phyloP scores from a whole-genome alignment of 2,329 filamentous ascomycete genomes.

The Monosporascus sp. region DNA sequence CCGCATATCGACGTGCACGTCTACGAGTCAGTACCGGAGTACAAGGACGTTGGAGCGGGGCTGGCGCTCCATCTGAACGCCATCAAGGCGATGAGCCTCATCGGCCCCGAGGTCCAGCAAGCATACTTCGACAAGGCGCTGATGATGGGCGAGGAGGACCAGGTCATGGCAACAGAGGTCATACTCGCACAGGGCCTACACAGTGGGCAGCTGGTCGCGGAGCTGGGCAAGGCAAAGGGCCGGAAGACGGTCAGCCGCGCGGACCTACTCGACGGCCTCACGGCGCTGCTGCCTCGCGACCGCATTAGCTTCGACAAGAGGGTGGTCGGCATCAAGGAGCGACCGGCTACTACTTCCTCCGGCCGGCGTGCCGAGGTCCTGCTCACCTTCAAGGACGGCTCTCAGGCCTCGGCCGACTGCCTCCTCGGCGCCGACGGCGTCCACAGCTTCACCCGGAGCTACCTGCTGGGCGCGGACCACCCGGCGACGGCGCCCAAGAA shows the following conservation, averaged over 20 bases:
- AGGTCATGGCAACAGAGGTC: slow-evolving; percentile 27
- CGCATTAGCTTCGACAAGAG: slow-evolving; percentile 21
- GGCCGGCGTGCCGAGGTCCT: slow-evolving; percentile 4
- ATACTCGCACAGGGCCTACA: slow-evolving; percentile 24
- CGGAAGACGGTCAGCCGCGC: slow-evolving; percentile 27
- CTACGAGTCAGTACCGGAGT: slow-evolving; percentile 28
- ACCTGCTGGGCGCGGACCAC: slow-evolving; percentile 25
- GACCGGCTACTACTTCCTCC: neutral
- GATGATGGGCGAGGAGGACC: slow-evolving; percentile 24
- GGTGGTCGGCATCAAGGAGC: slow-evolving; percentile 12
- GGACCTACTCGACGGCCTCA: slow-evolving; percentile 25
- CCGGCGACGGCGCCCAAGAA: slow-evolving; percentile 25
- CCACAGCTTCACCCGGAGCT: slow-evolving; percentile 23
- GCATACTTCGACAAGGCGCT: slow-evolving; percentile 27
- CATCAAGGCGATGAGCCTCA: slow-evolving; percentile 27
- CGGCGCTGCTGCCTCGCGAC: slow-evolving; percentile 16
- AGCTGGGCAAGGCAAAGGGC: slow-evolving; percentile 27
- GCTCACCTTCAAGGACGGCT: slow-evolving; percentile 22
- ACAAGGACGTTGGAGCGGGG: slow-evolving; percentile 31
- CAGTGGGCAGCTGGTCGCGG: slow-evolving; percentile 19
- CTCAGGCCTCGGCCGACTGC: slow-evolving; percentile 20
- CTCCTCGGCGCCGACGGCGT: slow-evolving; percentile 32
- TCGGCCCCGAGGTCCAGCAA: slow-evolving; percentile 27
- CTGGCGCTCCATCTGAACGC: slow-evolving; percentile 34
- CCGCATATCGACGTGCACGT: slow-evolving; percentile 29